A percentile compares a stretch with the other conserved stretches of the same genome.
phyloP scores from a whole-genome alignment of 768 basidiomycete genomes.

The Butyriboletus loyo region DNA sequence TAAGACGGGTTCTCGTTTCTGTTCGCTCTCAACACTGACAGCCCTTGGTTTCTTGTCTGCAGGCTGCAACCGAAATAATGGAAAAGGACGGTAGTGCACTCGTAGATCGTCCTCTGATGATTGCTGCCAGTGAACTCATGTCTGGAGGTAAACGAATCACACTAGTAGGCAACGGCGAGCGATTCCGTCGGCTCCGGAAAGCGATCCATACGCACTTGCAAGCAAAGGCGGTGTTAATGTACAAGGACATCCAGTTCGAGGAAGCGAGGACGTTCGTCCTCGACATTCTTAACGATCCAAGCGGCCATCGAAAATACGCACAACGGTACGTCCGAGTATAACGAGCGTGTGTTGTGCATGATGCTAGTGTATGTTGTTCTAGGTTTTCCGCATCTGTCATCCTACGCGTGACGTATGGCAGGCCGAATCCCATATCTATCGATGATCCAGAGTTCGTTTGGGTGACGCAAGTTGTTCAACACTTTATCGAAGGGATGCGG shows the following conservation, averaged over 20 bases:
- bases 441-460: conserved; percentile 25
- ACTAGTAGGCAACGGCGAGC: conserved; percentile 46
- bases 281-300: conserved; percentile 33
- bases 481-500: conserved; percentile 29
- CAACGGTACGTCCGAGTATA: conserved; percentile 41
- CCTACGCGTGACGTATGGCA: conserved; percentile 27
- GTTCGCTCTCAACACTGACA: background rate
- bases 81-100: conserved; percentile 54
- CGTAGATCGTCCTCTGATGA: conserved; percentile 48
- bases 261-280: conserved; percentile 23
- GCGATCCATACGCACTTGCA: conserved; percentile 55
- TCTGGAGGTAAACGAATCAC: conserved; percentile 54
- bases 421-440: conserved; percentile 11
- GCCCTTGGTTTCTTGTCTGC: background rate
- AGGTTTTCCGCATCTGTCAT: conserved; percentile 30
- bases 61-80: conserved; percentile 60
- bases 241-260: conserved; percentile 43
- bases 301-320: conserved; percentile 39
- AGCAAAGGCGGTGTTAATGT: conserved; percentile 43
- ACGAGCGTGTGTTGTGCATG: background rate
- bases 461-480: conserved; percentile 14
- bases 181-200: conserved; percentile 53
- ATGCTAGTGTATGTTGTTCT: background rate
- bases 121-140: conserved; percentile 53
- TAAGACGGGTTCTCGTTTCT: background rate